phyloP scores from a whole-genome alignment of 1,139 yeast genomes.

The Zygosaccharomyces sapae region DNA sequence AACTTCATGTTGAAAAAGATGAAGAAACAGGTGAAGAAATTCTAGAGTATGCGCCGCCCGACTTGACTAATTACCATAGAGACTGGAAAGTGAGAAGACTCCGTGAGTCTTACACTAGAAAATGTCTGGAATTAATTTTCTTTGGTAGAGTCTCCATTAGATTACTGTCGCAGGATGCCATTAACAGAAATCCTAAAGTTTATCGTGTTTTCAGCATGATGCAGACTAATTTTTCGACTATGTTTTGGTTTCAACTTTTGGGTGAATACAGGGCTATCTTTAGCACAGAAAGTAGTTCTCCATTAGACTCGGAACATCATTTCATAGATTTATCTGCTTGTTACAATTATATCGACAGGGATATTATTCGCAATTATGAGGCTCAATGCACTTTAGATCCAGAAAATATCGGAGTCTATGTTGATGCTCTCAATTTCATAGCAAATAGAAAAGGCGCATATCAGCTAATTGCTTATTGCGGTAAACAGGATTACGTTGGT shows the following conservation, averaged over 20 bases:
- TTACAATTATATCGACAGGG: slow-evolving; percentile 57
- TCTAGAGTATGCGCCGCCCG: slow-evolving; percentile 57
- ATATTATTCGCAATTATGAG: slow-evolving; percentile 60
- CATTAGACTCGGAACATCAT: slow-evolving; percentile 33
- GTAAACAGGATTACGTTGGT: slow-evolving; percentile 62
- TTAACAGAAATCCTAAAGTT: slow-evolving; percentile 15
- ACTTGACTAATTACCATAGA: slow-evolving; percentile 39
- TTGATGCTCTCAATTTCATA: slow-evolving; percentile 58
- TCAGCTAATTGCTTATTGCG: slow-evolving; percentile 48
- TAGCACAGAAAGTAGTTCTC: slow-evolving; percentile 28
- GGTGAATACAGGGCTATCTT: slow-evolving; percentile 39
- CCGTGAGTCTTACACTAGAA: slow-evolving; percentile 49
- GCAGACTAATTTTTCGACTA: slow-evolving; percentile 39
- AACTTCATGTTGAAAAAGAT: slow-evolving; percentile 38
- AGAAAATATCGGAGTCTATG: slow-evolving; percentile 52
- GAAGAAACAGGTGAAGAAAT: slow-evolving; percentile 41
- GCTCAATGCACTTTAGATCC: slow-evolving; percentile 52
- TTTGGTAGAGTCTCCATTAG: slow-evolving; percentile 40
- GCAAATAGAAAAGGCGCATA: slow-evolving; percentile 46
- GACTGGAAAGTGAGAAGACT: slow-evolving; percentile 30
- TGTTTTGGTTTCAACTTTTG: slow-evolving; percentile 40
- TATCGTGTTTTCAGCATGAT: slow-evolving; percentile 38
- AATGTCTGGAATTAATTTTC: slow-evolving; percentile 46
- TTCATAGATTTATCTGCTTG: slow-evolving; percentile 55
- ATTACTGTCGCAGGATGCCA: slow-evolving; percentile 15